Conservation (phyloP, 257 asterid genomes). For the Ajuga chamaepitys region DNA sequence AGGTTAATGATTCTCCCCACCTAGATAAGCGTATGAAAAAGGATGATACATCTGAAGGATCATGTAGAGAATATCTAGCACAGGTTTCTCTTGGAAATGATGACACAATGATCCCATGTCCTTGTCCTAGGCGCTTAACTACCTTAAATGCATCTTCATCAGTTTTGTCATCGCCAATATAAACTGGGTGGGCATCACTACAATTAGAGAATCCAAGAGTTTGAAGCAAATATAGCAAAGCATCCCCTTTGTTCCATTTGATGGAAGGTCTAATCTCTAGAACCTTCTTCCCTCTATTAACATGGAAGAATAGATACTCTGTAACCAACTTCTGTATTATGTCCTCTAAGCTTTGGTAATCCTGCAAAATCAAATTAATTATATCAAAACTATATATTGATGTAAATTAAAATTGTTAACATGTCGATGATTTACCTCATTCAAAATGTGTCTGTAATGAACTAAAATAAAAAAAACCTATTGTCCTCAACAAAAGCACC, state of each 20-base stretch:
- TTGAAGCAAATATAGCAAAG: constrained; percentile 52
- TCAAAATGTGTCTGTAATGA: constrained; percentile 68
- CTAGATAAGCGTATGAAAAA: constrained; percentile 47
- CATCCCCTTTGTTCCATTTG: constrained; percentile 80
- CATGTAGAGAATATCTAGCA: constrained; percentile 53
- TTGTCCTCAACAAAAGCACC: constrained; percentile 83
- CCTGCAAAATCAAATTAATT: constrained; percentile 25
- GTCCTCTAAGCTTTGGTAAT: constrained; percentile 44
- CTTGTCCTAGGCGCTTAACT: constrained; percentile 34
- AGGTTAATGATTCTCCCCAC: constrained; percentile 23
- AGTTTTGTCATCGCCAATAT: constrained; percentile 72
- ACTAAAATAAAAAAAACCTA: constrained; percentile 77
- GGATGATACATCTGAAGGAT: constrained; percentile 51
- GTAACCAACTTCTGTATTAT: constrained; percentile 27
- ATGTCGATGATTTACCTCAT: constrained; percentile 40
- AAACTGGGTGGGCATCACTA: constrained; percentile 46
- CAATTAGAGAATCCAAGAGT: constrained; percentile 47
- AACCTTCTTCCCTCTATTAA: constrained; percentile 72
- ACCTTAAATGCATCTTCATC: constrained; percentile 92
- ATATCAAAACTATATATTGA: too few relatives aligned
- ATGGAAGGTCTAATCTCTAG: constrained; percentile 79
- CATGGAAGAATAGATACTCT: constrained; percentile 39
- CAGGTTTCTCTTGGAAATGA: constrained; percentile 50
- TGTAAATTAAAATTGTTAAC: too few relatives aligned
- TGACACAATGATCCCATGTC: constrained; percentile 61